A percentile compares a stretch with the other conserved stretches of the same genome.
phyloP scores from a whole-genome alignment of 305 asterid genomes.

The Galium porrigens region DNA sequence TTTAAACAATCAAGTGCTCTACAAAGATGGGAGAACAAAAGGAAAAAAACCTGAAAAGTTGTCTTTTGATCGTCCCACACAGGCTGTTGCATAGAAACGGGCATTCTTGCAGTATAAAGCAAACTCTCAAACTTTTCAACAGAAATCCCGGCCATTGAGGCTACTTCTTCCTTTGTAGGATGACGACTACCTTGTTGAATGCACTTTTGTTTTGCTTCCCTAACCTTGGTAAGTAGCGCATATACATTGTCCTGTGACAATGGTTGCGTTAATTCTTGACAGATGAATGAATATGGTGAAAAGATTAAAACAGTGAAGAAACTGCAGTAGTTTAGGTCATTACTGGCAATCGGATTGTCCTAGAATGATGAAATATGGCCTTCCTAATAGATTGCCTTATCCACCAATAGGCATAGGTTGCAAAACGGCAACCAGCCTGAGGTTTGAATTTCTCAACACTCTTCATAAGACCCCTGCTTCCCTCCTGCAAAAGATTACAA shows the following conservation, averaged over 20 bases:
- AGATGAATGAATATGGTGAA: neutral
- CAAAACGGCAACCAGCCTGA: slow-evolving; percentile 72
- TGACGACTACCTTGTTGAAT: slow-evolving; percentile 42
- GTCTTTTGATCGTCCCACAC: slow-evolving; percentile 63
- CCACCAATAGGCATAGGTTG: slow-evolving; percentile 94
- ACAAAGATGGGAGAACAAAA: neutral
- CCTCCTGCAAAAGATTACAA: slow-evolving; percentile 43
- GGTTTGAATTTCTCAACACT: slow-evolving; percentile 90
- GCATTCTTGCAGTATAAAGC: slow-evolving; percentile 44
- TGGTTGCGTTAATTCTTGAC: slow-evolving; percentile 15
- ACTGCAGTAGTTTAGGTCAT: slow-evolving; percentile 20
- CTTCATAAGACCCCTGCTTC: slow-evolving; percentile 74
- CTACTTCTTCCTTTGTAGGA: slow-evolving; percentile 59
- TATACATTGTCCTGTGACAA: slow-evolving; percentile 63
- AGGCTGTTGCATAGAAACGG: slow-evolving; percentile 64
- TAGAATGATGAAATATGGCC: slow-evolving; percentile 70
- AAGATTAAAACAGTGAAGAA: slow-evolving; percentile 5
- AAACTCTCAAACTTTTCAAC: slow-evolving; percentile 53
- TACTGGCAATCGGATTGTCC: slow-evolving; percentile 88
- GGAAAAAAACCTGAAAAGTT: slow-evolving; percentile 46
- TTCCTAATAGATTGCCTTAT: slow-evolving; percentile 68
- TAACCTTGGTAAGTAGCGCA: slow-evolving; percentile 53
- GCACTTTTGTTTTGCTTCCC: slow-evolving; percentile 51
- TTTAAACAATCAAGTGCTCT: too few species aligned
- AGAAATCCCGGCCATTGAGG: slow-evolving; percentile 50